Base-by-base conservation (phyloP, 1,284 basidiomycete species). In the Malassezia japonica region DNA sequence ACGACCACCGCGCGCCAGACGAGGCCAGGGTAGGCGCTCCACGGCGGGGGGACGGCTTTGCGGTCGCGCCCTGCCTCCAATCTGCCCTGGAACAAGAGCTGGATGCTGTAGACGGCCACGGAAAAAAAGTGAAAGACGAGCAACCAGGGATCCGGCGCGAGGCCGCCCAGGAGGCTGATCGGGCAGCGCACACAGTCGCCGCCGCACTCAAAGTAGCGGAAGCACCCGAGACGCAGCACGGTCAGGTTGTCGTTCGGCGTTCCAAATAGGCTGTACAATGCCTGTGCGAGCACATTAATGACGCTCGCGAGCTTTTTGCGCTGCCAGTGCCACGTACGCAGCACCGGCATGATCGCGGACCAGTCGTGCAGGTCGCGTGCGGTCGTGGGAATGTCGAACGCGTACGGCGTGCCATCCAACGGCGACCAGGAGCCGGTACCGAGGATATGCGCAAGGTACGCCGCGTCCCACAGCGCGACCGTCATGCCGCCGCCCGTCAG, bases 181-280 rank as follows among this genome's bases (percentile, higher is more conserved):
- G 94, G 94, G 1, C 86, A 92, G 27, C 81, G 79, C 46, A 96
- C 75, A 65, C 88, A 88, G 64, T 88, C 82, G 0, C 92, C 94
- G 20, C 92, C 92, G 6, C 81, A 79, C 72, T 95, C 87, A 69
- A 99, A 95, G 76, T 98, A 99, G 70, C 87, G 87, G 80, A 98
- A 95, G 75, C 94, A 98, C 0, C 92, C 92, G 31, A 82, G 83
- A 55, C 87, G 80, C 12, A 99, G 81, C 0, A 92, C 83, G n/a
- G 79, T 81, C 7, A 98, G 80, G 44, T 80, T 77, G 46, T 83
- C 82, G 59, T 84, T 87, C 38, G 67, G 64, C 12, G 64, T 61
- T 7, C 70, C 68, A 38, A 71, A 72, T 6, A 72, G 57, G 32
- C 61, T 64, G 65, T 72, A 71, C 10, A 72, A 57, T 20, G 70